Conservation (phyloP, 768 basidiomycete species). For the Trametes cingulata region DNA sequence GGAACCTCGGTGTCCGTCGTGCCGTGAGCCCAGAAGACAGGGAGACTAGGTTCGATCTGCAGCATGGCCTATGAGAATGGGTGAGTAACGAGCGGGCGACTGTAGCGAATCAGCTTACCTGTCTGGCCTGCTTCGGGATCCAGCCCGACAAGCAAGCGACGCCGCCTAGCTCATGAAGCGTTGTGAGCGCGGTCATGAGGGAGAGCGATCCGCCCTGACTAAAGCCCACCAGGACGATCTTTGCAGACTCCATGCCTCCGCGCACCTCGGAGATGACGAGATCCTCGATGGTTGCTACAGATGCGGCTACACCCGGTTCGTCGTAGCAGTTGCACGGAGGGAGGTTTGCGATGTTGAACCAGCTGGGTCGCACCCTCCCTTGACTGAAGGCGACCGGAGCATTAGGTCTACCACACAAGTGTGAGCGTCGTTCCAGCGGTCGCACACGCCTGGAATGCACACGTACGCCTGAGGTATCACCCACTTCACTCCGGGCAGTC, state of each 20-base stretch:
- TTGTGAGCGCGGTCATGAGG: slow-evolving; percentile 41
- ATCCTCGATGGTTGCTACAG: slow-evolving; percentile 38
- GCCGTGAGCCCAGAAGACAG: slow-evolving; percentile 48
- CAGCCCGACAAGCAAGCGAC: slow-evolving; percentile 47
- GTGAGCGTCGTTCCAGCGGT: neutral
- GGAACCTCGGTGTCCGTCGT: slow-evolving; percentile 41
- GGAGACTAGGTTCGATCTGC: slow-evolving; percentile 36
- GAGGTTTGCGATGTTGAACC: slow-evolving; percentile 44
- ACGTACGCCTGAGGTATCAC: slow-evolving; percentile 46
- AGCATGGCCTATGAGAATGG: slow-evolving; percentile 32
- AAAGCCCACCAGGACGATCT: slow-evolving; percentile 44
- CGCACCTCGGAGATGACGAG: slow-evolving; percentile 42
- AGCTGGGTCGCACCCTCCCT: slow-evolving; percentile 36
- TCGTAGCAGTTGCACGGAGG: slow-evolving; percentile 41
- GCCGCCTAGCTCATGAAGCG: slow-evolving; percentile 44
- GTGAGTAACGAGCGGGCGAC: neutral
- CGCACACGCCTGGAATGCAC: neutral
- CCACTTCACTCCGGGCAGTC: slow-evolving; percentile 44
- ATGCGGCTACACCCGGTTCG: slow-evolving; percentile 35
- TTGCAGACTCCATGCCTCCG: slow-evolving; percentile 36
- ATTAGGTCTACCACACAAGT: slow-evolving; percentile 26
- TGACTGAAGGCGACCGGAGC: slow-evolving; percentile 34
- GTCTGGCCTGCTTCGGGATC: slow-evolving; percentile 40
- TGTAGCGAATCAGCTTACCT: slow-evolving; percentile 29
- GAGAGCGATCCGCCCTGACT: slow-evolving; percentile 45